Percentiles rank a stretch among this genome's conserved stretches.
Conservation (phyloP, 2,329 filamentous ascomycete genomes). For the Teratosphaeria viscida region DNA sequence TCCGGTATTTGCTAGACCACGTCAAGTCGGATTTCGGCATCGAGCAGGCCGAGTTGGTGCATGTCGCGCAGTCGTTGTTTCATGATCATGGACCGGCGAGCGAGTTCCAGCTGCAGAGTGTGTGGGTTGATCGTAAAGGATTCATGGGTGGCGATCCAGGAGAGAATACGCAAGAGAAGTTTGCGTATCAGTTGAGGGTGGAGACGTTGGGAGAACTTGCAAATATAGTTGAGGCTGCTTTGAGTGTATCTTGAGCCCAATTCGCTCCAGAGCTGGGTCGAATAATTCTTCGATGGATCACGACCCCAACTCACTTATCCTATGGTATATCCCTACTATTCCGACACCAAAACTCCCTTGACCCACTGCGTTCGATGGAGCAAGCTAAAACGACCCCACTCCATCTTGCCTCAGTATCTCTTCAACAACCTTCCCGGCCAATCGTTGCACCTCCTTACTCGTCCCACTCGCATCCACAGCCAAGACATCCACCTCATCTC, state of each 20-base stretch:
- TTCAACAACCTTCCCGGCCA: conserved; percentile 31
- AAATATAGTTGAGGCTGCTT: conserved; percentile 40
- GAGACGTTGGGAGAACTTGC: conserved; percentile 51
- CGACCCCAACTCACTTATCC: background rate
- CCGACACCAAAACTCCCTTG: background rate
- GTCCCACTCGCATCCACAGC: conserved; percentile 36
- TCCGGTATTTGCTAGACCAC: conserved; percentile 51
- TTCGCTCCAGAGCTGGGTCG: background rate
- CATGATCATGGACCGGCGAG: conserved; percentile 59
- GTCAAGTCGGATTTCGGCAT: conserved; percentile 47
- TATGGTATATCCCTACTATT: background rate
- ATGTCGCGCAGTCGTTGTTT: conserved; percentile 57
- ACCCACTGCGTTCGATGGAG: background rate
- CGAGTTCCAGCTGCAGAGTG: conserved; percentile 48
- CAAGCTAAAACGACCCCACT: background rate
- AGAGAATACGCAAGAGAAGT: conserved; percentile 28
- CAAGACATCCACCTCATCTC: conserved; percentile 40
- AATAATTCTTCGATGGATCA: background rate
- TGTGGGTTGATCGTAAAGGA: conserved; percentile 53
- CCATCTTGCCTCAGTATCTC: conserved; percentile 18
- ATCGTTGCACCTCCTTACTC: conserved; percentile 29
- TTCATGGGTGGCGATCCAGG: conserved; percentile 34
- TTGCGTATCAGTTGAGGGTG: conserved; percentile 51
- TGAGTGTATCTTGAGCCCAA: conserved; percentile 1
- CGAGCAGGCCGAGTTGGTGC: conserved; percentile 48